Percentiles rank a stretch among this genome's conserved stretches.
phyloP scores from a whole-genome alignment of 345 rosid species.

The Pugionium dolabratum region DNA sequence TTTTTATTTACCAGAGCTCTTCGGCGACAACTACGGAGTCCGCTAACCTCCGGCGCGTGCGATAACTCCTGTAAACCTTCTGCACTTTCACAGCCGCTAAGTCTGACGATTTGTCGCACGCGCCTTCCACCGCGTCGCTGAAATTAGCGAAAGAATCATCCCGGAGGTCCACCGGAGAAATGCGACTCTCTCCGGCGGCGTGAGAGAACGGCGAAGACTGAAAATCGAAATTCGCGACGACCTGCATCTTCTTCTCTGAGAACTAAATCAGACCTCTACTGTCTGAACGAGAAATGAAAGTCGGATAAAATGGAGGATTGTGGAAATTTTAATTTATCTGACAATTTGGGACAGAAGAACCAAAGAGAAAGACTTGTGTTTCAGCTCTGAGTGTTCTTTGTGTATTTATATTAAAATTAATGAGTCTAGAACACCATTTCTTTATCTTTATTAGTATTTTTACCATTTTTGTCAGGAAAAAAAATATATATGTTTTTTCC shows the following conservation, averaged over 20 bases:
- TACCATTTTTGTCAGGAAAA: neutral
- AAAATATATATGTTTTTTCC: neutral
- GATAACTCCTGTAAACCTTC: slow-evolving; percentile 86
- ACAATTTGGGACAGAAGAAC: neutral
- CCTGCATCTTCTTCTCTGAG: slow-evolving; percentile 45
- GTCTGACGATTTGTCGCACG: slow-evolving; percentile 21
- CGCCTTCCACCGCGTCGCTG: slow-evolving; percentile 18
- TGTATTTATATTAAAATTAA: slow-evolving; percentile 13
- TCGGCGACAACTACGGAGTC: slow-evolving; percentile 91
- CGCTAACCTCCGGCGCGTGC: slow-evolving; percentile 85
- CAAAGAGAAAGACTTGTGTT: slow-evolving; percentile 10
- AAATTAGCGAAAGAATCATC: slow-evolving; percentile 14
- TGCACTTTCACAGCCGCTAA: slow-evolving; percentile 73
- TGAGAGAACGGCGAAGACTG: slow-evolving; percentile 45
- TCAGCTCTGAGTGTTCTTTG: slow-evolving; percentile 11
- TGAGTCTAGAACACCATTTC: slow-evolving; percentile 3
- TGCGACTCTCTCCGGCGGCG: slow-evolving; percentile 35
- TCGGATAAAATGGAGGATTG: neutral
- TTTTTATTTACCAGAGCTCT: slow-evolving; percentile 63
- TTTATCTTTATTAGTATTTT: neutral
- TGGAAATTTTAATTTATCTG: neutral
- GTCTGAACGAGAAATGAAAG: slow-evolving; percentile 20
- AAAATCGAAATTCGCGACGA: slow-evolving; percentile 46
- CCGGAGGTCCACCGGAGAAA: slow-evolving; percentile 25
- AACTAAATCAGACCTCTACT: neutral